Conservation (phyloP, 2,329 filamentous ascomycete species). For the Colletotrichum cuscutae region DNA sequence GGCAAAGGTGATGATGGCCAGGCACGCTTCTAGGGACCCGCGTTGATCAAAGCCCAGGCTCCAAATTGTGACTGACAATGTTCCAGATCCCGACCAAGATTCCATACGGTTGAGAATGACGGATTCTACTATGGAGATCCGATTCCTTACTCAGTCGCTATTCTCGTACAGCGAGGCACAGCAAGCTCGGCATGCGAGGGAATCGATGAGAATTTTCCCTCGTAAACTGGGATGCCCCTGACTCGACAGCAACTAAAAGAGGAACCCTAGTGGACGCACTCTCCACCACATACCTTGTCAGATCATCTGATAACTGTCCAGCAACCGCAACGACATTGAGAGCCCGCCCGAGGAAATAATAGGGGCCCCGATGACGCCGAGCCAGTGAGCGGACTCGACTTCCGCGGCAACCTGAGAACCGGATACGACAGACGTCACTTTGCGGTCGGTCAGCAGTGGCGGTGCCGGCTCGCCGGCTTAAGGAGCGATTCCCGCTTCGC, state of each 20-base stretch:
- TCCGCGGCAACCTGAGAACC: background rate
- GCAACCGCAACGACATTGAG: background rate
- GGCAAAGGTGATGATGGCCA: no score
- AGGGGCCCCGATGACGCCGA: background rate
- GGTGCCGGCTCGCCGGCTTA: background rate
- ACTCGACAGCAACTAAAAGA: background rate
- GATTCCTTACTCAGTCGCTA: no score
- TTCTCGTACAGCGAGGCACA: background rate
- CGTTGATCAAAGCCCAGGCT: no score
- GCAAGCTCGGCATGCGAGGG: background rate
- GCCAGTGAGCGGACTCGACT: background rate
- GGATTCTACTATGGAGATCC: no score
- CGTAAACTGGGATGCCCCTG: background rate
- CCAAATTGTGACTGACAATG: no score
- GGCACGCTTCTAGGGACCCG: no score
- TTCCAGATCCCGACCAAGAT: background rate
- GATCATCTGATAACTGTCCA: slow-evolving; percentile 32
- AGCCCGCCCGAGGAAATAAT: background rate
- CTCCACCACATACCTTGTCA: slow-evolving; percentile 24
- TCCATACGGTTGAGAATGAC: no score
- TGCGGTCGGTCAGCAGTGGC: background rate
- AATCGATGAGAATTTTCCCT: slow-evolving; percentile 2
- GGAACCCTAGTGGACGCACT: background rate
- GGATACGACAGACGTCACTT: background rate
- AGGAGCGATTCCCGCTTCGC: background rate